Evolutionary conservation across 108 stramenopile species (phyloP), one percentile per base, ranked within the genome.

Genomic region (Stephanodiscus triporus): DNA sequence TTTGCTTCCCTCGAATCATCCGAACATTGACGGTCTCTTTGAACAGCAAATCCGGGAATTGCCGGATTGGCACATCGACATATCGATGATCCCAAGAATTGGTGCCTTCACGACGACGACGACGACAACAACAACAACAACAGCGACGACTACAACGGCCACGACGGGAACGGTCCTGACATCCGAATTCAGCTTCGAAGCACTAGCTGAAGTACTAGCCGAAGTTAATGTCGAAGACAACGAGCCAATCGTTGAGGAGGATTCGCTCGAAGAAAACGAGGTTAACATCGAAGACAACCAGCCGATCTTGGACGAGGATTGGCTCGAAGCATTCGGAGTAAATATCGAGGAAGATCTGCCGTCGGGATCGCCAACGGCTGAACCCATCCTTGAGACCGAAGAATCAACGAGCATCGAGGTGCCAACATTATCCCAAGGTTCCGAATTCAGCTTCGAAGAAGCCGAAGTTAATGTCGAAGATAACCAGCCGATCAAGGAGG

Each of bases 11-110:
- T 19, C 36, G 20, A 50, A 56, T 66, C 73, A 75, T 62, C 73
- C 73, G 32, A 40, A 75, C 16, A 53, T 75, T 7, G 57, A 75
- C 48, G 73, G 59, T 27, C 59, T 75, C 43, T 75, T 75, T 19
- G 2, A 32, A 22, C 36, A 58, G 27, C 27, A n/a, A n/a, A n/a
- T n/a, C 54, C 45, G 26, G 54, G 58, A 26, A 9, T 40, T 70
- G 16, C 69, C 69, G 0, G 11, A 8, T 29, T 36, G 42, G 24
- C 69, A 70, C 42, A 56, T 58, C 20, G 69, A 70, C 19, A 40
- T 70, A 26, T 43, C 69, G 45, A 55, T 38, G 32, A 42, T 59
- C 29, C 5, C 47, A 43, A 53, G 27, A 51, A 30, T 34, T 22
- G 27, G 37, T 34, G 51, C 30, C 19, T 37, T 19, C 13, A 10